phyloP scores from a whole-genome alignment of 148 eudicot species.

The Fallopia convolvulus region DNA sequence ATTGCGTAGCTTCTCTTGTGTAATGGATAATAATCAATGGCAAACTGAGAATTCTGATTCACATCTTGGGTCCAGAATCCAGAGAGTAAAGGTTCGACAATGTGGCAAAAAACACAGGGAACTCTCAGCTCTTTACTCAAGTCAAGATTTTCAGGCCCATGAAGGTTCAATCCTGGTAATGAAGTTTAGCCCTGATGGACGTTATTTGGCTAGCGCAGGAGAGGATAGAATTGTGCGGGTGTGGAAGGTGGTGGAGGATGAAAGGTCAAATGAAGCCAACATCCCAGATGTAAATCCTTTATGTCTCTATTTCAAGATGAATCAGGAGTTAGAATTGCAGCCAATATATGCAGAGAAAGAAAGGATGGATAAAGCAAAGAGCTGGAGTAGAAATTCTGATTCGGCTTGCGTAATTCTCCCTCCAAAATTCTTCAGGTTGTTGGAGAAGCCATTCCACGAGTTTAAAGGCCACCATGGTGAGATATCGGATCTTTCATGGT shows the following conservation, averaged over 20 bases:
- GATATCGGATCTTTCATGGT: constrained; percentile 43
- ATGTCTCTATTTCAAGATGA: constrained; percentile 48
- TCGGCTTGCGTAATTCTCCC: constrained; percentile 73
- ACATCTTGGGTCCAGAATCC: neutral
- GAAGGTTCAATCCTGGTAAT: constrained; percentile 64
- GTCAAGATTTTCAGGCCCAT: constrained; percentile 73
- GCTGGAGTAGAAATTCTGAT: constrained; percentile 37
- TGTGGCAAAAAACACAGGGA: constrained; percentile 56
- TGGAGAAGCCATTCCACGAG: constrained; percentile 67
- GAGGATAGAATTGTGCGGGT: constrained; percentile 67
- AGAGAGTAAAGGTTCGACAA: constrained; percentile 44
- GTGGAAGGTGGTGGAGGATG: constrained; percentile 68
- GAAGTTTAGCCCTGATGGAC: constrained; percentile 89
- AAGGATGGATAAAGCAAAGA: constrained; percentile 29
- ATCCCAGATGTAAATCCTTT: constrained; percentile 52
- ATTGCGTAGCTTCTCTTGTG: constrained; percentile 45
- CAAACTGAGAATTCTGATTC: constrained; percentile 11
- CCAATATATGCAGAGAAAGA: constrained; percentile 37
- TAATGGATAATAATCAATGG: constrained; percentile 26
- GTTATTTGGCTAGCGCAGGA: constrained; percentile 73
- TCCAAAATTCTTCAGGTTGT: constrained; percentile 48
- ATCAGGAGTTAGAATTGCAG: constrained; percentile 44
- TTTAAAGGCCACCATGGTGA: constrained; percentile 73
- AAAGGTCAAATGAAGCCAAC: constrained; percentile 32
- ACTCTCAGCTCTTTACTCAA: constrained; percentile 53